A percentile compares a stretch with the other conserved stretches of the same genome.
Evolutionary conservation across 2,329 filamentous ascomycete genomes (phyloP).

Genomic region (Aspergillus aculeatinus): DNA sequence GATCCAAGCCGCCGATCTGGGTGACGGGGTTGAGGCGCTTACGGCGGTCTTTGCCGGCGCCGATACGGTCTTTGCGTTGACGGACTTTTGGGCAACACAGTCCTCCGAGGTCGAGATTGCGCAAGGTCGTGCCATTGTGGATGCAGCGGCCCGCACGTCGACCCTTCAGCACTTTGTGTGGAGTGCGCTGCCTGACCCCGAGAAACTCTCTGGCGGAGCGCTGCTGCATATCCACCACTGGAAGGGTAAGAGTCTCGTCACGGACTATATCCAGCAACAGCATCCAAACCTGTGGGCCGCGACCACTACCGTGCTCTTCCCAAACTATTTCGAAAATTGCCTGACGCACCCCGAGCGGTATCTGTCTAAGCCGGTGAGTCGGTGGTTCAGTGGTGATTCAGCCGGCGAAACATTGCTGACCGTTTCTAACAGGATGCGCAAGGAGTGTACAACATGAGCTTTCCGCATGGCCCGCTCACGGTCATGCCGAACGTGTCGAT

Average conservation of each 20-base stretch:
- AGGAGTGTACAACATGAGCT: constrained; percentile 4
- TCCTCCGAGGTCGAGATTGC: constrained; percentile 9
- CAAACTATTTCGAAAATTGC: constrained; percentile 16
- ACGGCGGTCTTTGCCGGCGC: constrained; percentile 10
- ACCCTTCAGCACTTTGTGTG: constrained; percentile 13
- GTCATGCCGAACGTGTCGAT: constrained; percentile 13
- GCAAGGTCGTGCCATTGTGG: constrained; percentile 13
- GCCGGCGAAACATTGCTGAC: background rate
- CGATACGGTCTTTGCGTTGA: constrained; percentile 12
- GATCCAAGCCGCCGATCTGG: constrained; percentile 21
- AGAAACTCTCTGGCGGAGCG: constrained; percentile 5
- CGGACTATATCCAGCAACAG: constrained; percentile 10
- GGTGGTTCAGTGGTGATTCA: too few species aligned
- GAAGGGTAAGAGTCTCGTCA: constrained; percentile 14
- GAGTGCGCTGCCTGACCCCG: constrained; percentile 13
- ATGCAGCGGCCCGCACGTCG: constrained; percentile 8
- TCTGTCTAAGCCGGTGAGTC: constrained; percentile 4
- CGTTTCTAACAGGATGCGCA: background rate
- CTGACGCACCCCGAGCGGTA: constrained; percentile 10
- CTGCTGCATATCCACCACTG: constrained; percentile 11
- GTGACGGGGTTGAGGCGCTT: constrained; percentile 4
- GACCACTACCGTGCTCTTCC: constrained; percentile 13
- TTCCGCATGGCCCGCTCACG: constrained; percentile 9
- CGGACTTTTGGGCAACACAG: constrained; percentile 16
- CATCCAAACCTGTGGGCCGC: constrained; percentile 9